Percentiles rank a stretch among this genome's conserved stretches.
phyloP scores from a whole-genome alignment of 179 eudicot species.

The Drosera spatulata region DNA sequence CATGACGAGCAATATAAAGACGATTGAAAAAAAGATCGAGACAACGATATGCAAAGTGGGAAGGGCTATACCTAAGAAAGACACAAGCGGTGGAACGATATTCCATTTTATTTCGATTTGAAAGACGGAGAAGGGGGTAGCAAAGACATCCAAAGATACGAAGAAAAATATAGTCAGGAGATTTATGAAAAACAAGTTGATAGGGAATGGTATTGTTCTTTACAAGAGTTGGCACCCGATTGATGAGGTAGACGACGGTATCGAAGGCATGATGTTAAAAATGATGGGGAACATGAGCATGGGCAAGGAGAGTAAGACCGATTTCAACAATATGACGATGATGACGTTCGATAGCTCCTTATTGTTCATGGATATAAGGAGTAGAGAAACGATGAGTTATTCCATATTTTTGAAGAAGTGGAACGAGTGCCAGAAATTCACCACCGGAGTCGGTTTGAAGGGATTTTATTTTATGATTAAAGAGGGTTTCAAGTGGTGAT shows the following conservation, averaged over 20 bases:
- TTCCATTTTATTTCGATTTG: background rate
- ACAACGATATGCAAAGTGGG: background rate
- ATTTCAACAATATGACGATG: background rate
- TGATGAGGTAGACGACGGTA: conserved; percentile 4
- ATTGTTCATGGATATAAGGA: background rate
- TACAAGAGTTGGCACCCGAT: background rate
- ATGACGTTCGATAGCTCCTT: background rate
- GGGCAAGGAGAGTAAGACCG: background rate
- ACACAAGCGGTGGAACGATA: background rate
- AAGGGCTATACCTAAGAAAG: background rate
- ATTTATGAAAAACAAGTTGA: background rate
- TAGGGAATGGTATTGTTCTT: background rate
- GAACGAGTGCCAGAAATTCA: background rate
- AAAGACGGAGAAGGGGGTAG: background rate
- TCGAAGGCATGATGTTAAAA: background rate
- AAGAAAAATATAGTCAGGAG: background rate
- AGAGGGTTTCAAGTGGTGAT: background rate
- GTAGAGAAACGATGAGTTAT: background rate
- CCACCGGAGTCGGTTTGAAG: background rate
- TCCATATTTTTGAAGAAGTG: background rate
- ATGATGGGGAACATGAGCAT: background rate
- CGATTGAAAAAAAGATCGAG: background rate
- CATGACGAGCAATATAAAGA: conserved; percentile 1
- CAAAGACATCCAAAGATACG: background rate
- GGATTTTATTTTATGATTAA: background rate